These are phyloP conservation scores for Auriscalpium vulgare DNA, from an alignment of 768 basidiomycete species.

Conservation along the genomic window DNA sequence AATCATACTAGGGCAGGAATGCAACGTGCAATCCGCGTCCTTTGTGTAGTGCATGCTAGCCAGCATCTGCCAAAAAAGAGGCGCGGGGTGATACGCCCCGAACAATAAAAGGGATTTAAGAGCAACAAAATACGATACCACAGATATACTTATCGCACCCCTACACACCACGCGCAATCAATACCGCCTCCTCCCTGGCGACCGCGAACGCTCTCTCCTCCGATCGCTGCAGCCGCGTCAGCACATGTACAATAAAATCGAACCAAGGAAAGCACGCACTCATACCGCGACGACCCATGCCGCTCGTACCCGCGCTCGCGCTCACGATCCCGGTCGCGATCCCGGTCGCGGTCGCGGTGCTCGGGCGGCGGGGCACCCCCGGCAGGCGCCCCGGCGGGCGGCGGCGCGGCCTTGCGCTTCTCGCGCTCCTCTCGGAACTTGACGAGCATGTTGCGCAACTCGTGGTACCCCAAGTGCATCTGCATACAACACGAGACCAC, in stretches of 20 bases:
- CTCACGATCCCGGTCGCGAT: constrained; percentile 63
- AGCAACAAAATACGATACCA: too few relatives aligned
- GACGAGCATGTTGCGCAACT: constrained; percentile 86
- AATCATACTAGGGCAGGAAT: too few relatives aligned
- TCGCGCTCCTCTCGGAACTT: constrained; percentile 90
- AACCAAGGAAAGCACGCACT: constrained; percentile 1
- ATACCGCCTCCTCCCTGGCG: constrained; percentile 15
- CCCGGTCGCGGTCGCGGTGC: constrained; percentile 56
- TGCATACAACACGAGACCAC: constrained; percentile 25
- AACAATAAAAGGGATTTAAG: too few relatives aligned
- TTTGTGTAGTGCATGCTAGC: too few relatives aligned
- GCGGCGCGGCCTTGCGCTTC: constrained; percentile 56
- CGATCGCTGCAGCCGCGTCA: constrained; percentile 3
- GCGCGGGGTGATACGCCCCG: too few relatives aligned
- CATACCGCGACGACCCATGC: constrained; percentile 14
- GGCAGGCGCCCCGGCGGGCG: constrained; percentile 22
- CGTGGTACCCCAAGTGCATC: constrained; percentile 99
- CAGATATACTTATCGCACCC: neutral
- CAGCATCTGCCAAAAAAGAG: too few relatives aligned
- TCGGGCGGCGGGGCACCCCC: constrained; percentile 33
- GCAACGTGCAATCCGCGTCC: too few relatives aligned
- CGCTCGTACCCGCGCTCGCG: constrained; percentile 68
- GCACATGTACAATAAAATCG: neutral
- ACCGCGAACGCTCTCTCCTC: constrained; percentile 13
- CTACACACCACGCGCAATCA: neutral